Conservation (phyloP, 805 yeast species). For the Candida ipomoeae region DNA sequence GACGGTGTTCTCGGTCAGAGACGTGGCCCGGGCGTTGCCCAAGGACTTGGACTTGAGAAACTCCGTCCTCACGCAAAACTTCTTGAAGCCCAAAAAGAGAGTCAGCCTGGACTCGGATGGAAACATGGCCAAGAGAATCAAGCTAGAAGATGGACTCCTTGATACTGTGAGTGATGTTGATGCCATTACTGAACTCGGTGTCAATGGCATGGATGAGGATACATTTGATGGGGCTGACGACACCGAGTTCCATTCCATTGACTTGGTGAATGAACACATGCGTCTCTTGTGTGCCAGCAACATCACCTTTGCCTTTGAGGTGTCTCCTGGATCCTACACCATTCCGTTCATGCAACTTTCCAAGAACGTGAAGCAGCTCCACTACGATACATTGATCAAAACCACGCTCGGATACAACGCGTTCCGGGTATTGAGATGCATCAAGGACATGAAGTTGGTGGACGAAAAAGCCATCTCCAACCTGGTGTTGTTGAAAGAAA, state of each 20-base stretch:
- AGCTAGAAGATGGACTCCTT: slow-evolving; percentile 30
- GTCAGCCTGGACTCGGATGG: slow-evolving; percentile 3
- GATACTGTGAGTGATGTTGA: slow-evolving; percentile 16
- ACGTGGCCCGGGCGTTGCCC: slow-evolving; percentile 34
- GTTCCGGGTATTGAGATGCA: slow-evolving; percentile 70
- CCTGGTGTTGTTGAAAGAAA: slow-evolving; percentile 70
- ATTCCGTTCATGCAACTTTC: slow-evolving; percentile 57
- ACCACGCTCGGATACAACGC: slow-evolving; percentile 63
- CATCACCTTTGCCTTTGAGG: slow-evolving; percentile 58
- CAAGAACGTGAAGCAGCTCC: slow-evolving; percentile 43
- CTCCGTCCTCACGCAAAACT: slow-evolving; percentile 41
- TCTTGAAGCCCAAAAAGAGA: slow-evolving; percentile 32
- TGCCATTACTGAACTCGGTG: slow-evolving; percentile 12
- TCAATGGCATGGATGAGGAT: slow-evolving; percentile 14
- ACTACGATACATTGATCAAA: slow-evolving; percentile 55
- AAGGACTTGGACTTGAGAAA: slow-evolving; percentile 41
- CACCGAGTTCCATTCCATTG: slow-evolving; percentile 21
- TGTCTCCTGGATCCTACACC: slow-evolving; percentile 52
- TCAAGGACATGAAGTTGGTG: slow-evolving; percentile 62
- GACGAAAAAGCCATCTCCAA: slow-evolving; percentile 84
- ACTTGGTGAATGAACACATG: slow-evolving; percentile 59
- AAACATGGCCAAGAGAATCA: slow-evolving; percentile 31
- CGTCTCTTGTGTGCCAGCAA: slow-evolving; percentile 52
- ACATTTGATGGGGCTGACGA: slow-evolving; percentile 3
- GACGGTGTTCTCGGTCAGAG: slow-evolving; percentile 36